Percentiles rank a stretch among this genome's conserved stretches.
phyloP scores from a whole-genome alignment of 257 asterid genomes.

The Echites panduratus region DNA sequence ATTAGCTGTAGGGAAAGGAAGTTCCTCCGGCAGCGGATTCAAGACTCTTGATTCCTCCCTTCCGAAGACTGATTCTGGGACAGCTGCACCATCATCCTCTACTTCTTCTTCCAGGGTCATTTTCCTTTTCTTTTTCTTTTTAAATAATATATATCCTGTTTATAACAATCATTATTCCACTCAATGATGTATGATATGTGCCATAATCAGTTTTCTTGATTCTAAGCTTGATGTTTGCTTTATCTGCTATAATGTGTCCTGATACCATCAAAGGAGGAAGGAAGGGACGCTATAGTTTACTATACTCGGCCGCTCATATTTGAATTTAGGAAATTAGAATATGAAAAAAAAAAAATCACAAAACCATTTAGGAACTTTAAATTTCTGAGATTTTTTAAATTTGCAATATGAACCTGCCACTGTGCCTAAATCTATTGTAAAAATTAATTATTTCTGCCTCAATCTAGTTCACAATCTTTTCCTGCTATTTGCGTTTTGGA shows the following conservation, averaged over 20 bases:
- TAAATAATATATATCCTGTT: not conserved
- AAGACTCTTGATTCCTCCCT: slow-evolving; percentile 63
- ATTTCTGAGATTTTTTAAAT: not conserved
- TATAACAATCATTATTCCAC: not conserved
- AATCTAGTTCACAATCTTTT: not conserved
- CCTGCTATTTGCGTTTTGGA: not conserved
- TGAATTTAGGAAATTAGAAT: not conserved
- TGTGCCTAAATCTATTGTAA: not conserved
- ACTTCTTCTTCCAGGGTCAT: slow-evolving; percentile 52
- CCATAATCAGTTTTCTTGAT: not conserved
- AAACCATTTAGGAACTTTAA: not conserved
- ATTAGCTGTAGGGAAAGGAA: slow-evolving; percentile 82
- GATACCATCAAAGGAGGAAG: not conserved
- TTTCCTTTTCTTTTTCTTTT: too few relatives aligned
- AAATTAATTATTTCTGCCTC: not conserved
- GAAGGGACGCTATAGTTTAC: too few relatives aligned
- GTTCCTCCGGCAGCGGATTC: slow-evolving; percentile 47
- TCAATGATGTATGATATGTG: not conserved
- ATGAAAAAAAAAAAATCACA: not conserved
- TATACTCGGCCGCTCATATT: too few relatives aligned
- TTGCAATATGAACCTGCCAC: not conserved
- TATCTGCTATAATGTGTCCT: not conserved
- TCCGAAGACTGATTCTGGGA: slow-evolving; percentile 48
- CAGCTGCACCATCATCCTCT: slow-evolving; percentile 31
- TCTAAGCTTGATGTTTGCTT: not conserved